Conservation (phyloP, 225 moss, liverwort and hornwort species). For the Neckera pumila region DNA sequence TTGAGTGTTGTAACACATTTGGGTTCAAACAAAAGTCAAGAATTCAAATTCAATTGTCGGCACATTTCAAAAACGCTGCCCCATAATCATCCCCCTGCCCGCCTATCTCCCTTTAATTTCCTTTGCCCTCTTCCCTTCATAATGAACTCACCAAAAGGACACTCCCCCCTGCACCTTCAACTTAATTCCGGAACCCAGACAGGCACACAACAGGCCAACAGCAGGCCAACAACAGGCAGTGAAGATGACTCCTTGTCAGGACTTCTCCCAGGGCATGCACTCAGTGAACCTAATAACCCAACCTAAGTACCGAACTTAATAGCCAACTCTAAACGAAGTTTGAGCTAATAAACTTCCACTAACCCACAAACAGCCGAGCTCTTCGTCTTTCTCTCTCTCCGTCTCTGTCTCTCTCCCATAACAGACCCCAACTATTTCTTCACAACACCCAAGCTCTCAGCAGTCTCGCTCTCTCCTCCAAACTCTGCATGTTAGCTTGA, state of each 20-base stretch:
- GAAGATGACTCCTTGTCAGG: neutral
- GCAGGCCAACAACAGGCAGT: neutral
- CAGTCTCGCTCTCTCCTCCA: neutral
- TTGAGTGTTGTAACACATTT: no score
- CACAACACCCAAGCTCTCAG: neutral
- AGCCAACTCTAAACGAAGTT: neutral
- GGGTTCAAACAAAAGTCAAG: neutral
- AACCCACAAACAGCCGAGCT: neutral
- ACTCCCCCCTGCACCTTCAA: neutral
- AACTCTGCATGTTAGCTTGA: neutral
- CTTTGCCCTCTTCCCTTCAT: neutral
- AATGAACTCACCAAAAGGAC: neutral
- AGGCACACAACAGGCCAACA: neutral
- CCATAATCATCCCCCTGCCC: neutral
- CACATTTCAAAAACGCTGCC: neutral
- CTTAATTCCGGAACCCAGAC: neutral
- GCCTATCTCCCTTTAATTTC: neutral
- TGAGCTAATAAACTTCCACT: no score
- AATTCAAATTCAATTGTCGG: neutral
- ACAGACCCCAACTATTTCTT: neutral
- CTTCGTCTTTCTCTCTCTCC: neutral
- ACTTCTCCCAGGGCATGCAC: neutral
- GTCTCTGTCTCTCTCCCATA: neutral
- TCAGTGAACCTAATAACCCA: neutral
- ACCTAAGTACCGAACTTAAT: neutral